Percentiles rank a stretch among this genome's conserved stretches.
Evolutionary conservation across 352 stramenopile genomes (phyloP).

Genomic region (Phytophthora pinifolia): DNA sequence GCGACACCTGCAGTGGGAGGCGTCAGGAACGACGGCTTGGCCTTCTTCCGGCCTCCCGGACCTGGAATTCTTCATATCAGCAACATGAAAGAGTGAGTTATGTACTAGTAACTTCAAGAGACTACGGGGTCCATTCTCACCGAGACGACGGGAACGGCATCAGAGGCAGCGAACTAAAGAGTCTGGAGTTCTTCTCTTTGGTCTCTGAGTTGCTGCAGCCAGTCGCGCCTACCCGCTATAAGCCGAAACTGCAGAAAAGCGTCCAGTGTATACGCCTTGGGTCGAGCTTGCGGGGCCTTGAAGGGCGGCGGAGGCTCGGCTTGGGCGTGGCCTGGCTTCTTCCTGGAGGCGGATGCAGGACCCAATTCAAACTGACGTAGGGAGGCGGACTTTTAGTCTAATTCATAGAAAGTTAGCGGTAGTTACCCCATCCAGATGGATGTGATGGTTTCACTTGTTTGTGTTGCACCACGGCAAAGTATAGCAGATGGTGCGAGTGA

Average conservation of each 20-base stretch:
- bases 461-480: too few species aligned
- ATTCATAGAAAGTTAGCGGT: conserved; percentile 19
- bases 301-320: not conserved
- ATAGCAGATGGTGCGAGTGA: too few species aligned
- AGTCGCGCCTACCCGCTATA: conserved; percentile 11
- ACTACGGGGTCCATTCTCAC: conserved; percentile 6
- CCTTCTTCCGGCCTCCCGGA: conserved; percentile 11
- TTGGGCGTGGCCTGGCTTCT: conserved; percentile 14
- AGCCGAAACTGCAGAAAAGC: conserved; percentile 21
- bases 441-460: too few species aligned
- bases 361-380: conserved; percentile 17
- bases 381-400: conserved; percentile 13
- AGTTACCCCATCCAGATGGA: conserved; percentile 1
- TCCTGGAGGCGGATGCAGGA: not conserved
- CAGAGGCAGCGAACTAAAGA: not conserved
- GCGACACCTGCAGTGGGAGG: conserved; percentile 20
- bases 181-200: not conserved
- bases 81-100: conserved; percentile 4
- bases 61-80: conserved; percentile 23
- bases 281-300: not conserved
- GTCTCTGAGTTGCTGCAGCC: not conserved
- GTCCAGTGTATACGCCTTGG: not conserved
- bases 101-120: not conserved
- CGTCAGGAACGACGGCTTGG: conserved; percentile 27
- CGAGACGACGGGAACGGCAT: conserved; percentile 39